phyloP scores from a whole-genome alignment of 139 green algal species.

The Diplosphaera chodatii region DNA sequence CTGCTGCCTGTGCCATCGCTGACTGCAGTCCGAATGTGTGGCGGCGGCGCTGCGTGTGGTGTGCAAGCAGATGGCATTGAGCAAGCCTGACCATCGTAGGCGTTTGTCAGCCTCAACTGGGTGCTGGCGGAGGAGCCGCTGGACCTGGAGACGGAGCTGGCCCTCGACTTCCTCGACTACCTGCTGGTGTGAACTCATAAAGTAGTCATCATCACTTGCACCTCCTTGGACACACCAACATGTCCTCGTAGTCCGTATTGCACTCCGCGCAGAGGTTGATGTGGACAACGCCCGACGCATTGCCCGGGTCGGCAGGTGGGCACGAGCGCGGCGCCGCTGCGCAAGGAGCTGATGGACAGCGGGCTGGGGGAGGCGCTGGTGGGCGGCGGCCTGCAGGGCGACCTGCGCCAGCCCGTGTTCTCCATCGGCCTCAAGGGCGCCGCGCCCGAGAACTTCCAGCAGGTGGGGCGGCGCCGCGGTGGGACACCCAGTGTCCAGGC shows the following conservation, averaged over 20 bases:
- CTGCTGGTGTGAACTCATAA: slow-evolving; percentile 56
- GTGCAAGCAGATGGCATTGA: too few species aligned
- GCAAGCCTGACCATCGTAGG: slow-evolving; percentile 26
- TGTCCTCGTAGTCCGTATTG: too few species aligned
- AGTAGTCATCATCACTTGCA: too few species aligned
- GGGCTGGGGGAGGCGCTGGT: slow-evolving; percentile 87
- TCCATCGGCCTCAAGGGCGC: slow-evolving; percentile 85
- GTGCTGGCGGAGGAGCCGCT: slow-evolving; percentile 80
- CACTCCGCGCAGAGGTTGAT: too few species aligned
- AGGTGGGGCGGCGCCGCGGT: too few species aligned
- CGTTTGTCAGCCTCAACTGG: slow-evolving; percentile 88
- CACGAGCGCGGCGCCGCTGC: slow-evolving; percentile 80
- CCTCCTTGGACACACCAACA: too few species aligned
- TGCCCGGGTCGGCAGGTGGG: slow-evolving; percentile 56
- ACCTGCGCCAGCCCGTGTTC: slow-evolving; percentile 88
- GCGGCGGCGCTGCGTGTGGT: too few species aligned
- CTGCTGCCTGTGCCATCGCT: not conserved
- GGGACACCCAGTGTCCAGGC: too few species aligned
- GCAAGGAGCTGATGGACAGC: slow-evolving; percentile 88
- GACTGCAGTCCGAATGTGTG: too few species aligned
- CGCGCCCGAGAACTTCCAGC: slow-evolving; percentile 48
- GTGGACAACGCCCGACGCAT: too few species aligned
- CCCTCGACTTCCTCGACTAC: slow-evolving; percentile 94
- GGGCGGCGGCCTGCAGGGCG: slow-evolving; percentile 87
- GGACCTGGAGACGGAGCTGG: slow-evolving; percentile 84